A percentile compares a stretch with the other conserved stretches of the same genome.
These are phyloP conservation scores for Linnemannia zychae DNA, from an alignment of 192 early-diverging fungal genomes.

Conservation along the genomic window DNA sequence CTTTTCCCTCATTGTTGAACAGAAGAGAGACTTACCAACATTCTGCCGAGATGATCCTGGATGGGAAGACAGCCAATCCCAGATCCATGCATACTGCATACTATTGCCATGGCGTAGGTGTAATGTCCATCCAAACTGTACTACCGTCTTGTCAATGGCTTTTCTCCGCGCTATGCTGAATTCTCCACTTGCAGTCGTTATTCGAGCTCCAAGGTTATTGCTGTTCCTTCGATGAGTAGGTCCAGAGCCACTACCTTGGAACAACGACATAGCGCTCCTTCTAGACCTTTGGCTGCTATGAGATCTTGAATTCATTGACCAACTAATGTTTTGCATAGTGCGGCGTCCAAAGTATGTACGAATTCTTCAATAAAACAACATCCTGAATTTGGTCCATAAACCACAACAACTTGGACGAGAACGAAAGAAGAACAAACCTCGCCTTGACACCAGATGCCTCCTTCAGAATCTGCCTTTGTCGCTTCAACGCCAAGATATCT, in stretches of 20 bases:
- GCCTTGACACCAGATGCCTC: background rate
- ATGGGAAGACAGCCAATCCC: constrained; percentile 30
- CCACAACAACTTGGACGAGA: too few species aligned
- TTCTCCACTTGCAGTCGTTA: background rate
- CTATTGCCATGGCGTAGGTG: constrained; percentile 44
- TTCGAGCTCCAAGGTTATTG: background rate
- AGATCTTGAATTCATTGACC: too few species aligned
- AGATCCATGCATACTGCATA: constrained; percentile 50
- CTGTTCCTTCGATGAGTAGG: too few species aligned
- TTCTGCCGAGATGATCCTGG: constrained; percentile 37
- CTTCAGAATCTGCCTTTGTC: background rate
- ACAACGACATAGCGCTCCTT: background rate
- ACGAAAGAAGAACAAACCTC: background rate
- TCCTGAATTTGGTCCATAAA: too few species aligned
- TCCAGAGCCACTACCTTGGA: background rate
- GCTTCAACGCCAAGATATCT: constrained; percentile 36
- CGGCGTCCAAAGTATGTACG: background rate
- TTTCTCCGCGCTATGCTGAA: background rate
- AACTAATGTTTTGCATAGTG: background rate
- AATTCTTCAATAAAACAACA: too few species aligned
- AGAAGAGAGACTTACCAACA: constrained; percentile 17
- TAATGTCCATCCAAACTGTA: constrained; percentile 52
- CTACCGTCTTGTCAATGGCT: background rate
- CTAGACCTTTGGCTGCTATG: background rate
- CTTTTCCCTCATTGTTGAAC: background rate